phyloP scores from a whole-genome alignment of 352 stramenopile genomes.

The Globisporangium parvum region DNA sequence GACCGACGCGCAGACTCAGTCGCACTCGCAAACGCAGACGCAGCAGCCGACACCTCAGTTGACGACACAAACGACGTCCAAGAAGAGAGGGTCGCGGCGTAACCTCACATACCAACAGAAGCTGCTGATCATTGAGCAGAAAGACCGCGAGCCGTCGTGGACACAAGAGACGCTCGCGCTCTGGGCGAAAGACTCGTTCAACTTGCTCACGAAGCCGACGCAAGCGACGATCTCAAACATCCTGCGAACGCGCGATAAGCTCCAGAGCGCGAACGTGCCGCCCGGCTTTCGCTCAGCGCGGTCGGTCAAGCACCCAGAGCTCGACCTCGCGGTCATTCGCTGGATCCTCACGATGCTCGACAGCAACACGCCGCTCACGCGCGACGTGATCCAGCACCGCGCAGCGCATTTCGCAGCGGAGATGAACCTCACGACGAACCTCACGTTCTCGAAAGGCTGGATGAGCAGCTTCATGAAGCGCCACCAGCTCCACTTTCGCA shows the following conservation, averaged over 20 bases:
- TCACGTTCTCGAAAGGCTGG: slow-evolving; percentile 62
- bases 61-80: neutral
- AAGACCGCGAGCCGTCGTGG: slow-evolving; percentile 42
- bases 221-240: slow-evolving; percentile 68
- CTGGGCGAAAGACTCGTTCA: slow-evolving; percentile 52
- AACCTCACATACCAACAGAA: slow-evolving; percentile 68
- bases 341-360: slow-evolving; percentile 40
- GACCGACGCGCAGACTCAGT: too few species aligned
- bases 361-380: slow-evolving; percentile 18
- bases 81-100: slow-evolving; percentile 13
- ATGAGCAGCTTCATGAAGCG: slow-evolving; percentile 53
- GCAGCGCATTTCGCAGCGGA: slow-evolving; percentile 28
- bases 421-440: slow-evolving; percentile 27
- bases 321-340: slow-evolving; percentile 36
- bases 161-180: slow-evolving; percentile 45
- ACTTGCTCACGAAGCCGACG: slow-evolving; percentile 36
- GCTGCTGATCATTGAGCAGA: slow-evolving; percentile 47
- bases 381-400: slow-evolving; percentile 27
- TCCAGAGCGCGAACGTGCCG: slow-evolving; percentile 34
- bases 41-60: too few species aligned
- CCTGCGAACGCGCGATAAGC: slow-evolving; percentile 35
- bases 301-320: slow-evolving; percentile 42
- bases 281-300: slow-evolving; percentile 34
- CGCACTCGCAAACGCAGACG: neutral
- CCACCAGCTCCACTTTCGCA: slow-evolving; percentile 36